Evolutionary conservation across 2,329 filamentous ascomycete species (phyloP).

Genomic region (Monosporascus sp.): DNA sequence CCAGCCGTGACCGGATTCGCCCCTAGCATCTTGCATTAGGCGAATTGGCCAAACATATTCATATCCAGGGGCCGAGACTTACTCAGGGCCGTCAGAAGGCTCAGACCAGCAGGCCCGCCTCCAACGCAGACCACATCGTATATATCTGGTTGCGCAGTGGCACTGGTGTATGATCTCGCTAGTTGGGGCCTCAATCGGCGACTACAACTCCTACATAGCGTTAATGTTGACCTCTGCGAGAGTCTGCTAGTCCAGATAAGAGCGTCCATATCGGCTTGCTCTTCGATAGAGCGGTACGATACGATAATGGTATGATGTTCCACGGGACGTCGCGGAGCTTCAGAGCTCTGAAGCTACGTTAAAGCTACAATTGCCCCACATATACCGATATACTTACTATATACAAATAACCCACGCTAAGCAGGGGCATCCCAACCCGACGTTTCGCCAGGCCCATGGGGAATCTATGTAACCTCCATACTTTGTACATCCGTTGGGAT

Average conservation of each 20-base stretch:
- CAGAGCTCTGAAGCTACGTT: background rate
- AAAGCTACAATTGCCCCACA: background rate
- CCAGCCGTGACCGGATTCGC: constrained; percentile 68
- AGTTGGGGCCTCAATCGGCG: constrained; percentile 31
- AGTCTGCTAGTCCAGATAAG: constrained; percentile 15
- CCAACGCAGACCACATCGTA: constrained; percentile 93
- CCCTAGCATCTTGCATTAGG: constrained; percentile 43
- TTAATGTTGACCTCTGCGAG: constrained; percentile 14
- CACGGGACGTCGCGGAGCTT: background rate
- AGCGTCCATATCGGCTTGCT: constrained; percentile 18
- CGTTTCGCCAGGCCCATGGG: background rate
- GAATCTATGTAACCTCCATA: too few species aligned
- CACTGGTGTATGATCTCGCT: constrained; percentile 37
- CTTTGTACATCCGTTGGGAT: too few species aligned
- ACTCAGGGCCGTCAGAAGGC: constrained; percentile 73
- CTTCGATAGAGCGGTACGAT: background rate
- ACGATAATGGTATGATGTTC: background rate
- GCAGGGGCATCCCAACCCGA: background rate
- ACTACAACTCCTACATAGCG: constrained; percentile 43
- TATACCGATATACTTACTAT: too few species aligned
- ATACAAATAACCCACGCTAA: background rate
- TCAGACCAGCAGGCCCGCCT: constrained; percentile 83
- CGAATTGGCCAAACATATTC: background rate
- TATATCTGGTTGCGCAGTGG: constrained; percentile 55
- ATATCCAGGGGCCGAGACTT: constrained; percentile 24